Percentiles rank a stretch among this genome's conserved stretches.
Conservation (phyloP, 139 green algal species). For the Spirogloea muscicola region DNA sequence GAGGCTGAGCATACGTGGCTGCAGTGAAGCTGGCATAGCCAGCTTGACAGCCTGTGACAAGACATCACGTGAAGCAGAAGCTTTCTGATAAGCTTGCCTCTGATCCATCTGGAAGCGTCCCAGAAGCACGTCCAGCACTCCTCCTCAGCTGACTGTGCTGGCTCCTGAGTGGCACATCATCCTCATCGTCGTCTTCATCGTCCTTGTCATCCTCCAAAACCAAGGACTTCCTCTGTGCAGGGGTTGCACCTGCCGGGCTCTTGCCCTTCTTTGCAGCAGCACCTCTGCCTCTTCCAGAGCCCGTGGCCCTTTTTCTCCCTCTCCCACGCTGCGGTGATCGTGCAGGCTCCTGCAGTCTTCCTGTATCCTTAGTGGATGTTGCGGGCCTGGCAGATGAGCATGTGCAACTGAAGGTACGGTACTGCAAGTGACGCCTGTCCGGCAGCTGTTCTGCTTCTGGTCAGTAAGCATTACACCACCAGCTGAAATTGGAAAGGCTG, state of each 20-base stretch:
- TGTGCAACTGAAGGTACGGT: too few relatives aligned
- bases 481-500: too few relatives aligned
- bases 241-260: neutral
- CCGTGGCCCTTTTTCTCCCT: neutral
- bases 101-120: too few relatives aligned
- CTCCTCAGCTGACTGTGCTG: neutral
- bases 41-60: too few relatives aligned
- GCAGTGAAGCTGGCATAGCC: too few relatives aligned
- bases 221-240: neutral
- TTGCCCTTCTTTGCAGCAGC: neutral
- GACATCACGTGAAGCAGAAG: too few relatives aligned
- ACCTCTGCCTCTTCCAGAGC: neutral
- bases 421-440: too few relatives aligned
- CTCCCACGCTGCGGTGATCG: neutral
- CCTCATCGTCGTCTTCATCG: neutral
- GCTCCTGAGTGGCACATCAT: too few relatives aligned
- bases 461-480: neutral
- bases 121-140: too few relatives aligned
- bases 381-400: neutral
- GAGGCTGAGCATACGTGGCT: too few relatives aligned
- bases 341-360: neutral
- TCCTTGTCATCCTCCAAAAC: slow-evolving; percentile 11
- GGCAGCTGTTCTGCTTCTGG: neutral
- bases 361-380: neutral
- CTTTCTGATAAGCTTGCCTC: too few relatives aligned